Conservation (phyloP, 768 basidiomycete species). For the Serpula lacrymans region DNA sequence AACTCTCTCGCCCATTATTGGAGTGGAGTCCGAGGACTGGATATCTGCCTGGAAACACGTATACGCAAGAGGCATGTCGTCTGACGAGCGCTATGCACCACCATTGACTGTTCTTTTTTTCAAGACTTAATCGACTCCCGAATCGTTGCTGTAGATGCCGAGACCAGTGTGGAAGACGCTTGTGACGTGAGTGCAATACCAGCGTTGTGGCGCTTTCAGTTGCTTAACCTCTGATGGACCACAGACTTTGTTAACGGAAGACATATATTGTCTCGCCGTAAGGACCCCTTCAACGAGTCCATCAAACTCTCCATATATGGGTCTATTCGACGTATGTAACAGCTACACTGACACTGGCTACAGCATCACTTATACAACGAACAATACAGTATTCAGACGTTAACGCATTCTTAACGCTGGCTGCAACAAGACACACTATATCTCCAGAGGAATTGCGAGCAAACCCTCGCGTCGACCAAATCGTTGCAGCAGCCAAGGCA, state of each 20-base stretch:
- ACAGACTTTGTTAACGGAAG: conserved; percentile 61
- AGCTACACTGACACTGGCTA: neutral
- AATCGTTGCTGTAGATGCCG: conserved; percentile 63
- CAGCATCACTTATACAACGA: neutral
- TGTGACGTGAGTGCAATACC: conserved; percentile 55
- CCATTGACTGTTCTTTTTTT: neutral
- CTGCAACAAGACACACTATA: conserved; percentile 73
- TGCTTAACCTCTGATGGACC: too few relatives aligned
- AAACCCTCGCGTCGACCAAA: conserved; percentile 60
- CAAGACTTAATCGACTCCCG: conserved; percentile 70
- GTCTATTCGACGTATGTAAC: conserved; percentile 70
- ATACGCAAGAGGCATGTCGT: conserved; percentile 51
- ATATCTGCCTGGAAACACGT: conserved; percentile 53
- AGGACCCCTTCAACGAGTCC: conserved; percentile 29
- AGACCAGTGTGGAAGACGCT: conserved; percentile 76
- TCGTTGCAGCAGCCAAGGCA: conserved; percentile 69
- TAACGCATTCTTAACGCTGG: conserved; percentile 83
- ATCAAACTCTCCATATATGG: conserved; percentile 36
- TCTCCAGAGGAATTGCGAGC: conserved; percentile 56
- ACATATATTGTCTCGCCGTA: conserved; percentile 64
- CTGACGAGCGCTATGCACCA: neutral
- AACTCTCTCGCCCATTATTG: conserved; percentile 15
- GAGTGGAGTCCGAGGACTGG: conserved; percentile 48
- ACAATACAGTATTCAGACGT: conserved; percentile 72
- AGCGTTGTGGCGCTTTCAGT: too few relatives aligned